Evolutionary conservation across 1,284 basidiomycete genomes (phyloP).

Genomic region (Leccinum fallax): DNA sequence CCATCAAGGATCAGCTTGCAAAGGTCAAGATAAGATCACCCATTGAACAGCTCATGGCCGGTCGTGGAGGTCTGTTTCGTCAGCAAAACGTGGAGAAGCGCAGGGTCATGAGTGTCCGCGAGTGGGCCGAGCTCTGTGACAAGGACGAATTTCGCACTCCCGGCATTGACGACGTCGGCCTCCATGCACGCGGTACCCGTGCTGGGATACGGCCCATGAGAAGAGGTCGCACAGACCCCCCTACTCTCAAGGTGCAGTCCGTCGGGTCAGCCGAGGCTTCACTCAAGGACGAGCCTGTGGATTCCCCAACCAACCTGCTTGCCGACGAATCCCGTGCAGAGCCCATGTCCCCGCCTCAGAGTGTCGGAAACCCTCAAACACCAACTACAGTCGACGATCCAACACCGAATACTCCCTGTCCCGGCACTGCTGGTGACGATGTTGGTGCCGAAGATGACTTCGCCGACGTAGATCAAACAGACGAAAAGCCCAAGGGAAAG

Average conservation of each 20-base stretch:
- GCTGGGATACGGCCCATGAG: slow-evolving; percentile 27
- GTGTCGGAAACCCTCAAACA: slow-evolving; percentile 24
- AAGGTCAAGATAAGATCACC: slow-evolving; percentile 80
- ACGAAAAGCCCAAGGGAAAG: slow-evolving; percentile 45
- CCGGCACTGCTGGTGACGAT: slow-evolving; percentile 7
- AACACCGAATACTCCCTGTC: neutral
- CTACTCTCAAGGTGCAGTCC: slow-evolving; percentile 22
- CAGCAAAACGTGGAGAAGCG: slow-evolving; percentile 91
- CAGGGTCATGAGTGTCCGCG: slow-evolving; percentile 78
- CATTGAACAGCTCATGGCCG: slow-evolving; percentile 91
- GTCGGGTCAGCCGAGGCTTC: slow-evolving; percentile 27
- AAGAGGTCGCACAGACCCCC: slow-evolving; percentile 20
- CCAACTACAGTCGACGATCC: slow-evolving; percentile 20
- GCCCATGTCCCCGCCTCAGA: slow-evolving; percentile 35
- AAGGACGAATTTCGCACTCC: slow-evolving; percentile 71
- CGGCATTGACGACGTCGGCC: slow-evolving; percentile 66
- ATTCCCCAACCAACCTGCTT: slow-evolving; percentile 25
- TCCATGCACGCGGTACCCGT: slow-evolving; percentile 50
- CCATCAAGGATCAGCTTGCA: slow-evolving; percentile 67
- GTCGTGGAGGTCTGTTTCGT: slow-evolving; percentile 84
- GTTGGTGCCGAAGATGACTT: slow-evolving; percentile 17
- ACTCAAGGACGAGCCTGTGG: slow-evolving; percentile 36
- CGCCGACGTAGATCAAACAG: slow-evolving; percentile 16
- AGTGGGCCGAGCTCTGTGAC: slow-evolving; percentile 84
- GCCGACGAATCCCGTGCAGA: slow-evolving; percentile 4